Conservation (phyloP, 495 filamentous ascomycete species). For the Xeromyces bisporus region DNA sequence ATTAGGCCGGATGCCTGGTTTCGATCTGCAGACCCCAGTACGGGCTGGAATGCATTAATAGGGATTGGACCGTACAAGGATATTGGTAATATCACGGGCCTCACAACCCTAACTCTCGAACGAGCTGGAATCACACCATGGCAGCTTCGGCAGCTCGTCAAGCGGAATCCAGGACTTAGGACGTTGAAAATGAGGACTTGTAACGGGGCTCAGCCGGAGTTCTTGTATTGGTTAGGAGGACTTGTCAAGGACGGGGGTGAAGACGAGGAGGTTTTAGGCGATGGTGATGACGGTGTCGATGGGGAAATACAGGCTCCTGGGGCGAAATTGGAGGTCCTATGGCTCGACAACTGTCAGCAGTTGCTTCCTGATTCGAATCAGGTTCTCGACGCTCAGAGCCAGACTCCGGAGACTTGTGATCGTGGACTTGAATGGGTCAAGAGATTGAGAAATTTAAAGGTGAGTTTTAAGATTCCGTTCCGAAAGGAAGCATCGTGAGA, state of each 20-base stretch:
- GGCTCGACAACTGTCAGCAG: constrained; percentile 16
- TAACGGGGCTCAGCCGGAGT: constrained; percentile 14
- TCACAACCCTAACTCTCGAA: constrained; percentile 15
- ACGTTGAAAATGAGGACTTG: constrained; percentile 18
- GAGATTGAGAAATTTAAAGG: constrained; percentile 9
- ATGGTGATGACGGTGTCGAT: neutral
- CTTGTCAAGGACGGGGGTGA: constrained; percentile 8
- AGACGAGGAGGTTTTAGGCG: neutral
- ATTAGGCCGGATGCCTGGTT: constrained; percentile 13
- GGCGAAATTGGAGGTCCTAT: constrained; percentile 9
- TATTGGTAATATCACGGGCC: constrained; percentile 6
- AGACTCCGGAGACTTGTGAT: constrained; percentile 3
- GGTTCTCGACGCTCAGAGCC: constrained; percentile 1
- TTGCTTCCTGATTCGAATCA: constrained; percentile 3
- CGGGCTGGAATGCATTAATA: constrained; percentile 18
- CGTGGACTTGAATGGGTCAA: constrained; percentile 14
- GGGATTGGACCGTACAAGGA: constrained; percentile 9
- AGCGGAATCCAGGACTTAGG: constrained; percentile 12
- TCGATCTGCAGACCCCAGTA: constrained; percentile 11
- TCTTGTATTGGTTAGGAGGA: constrained; percentile 18
- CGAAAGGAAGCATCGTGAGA: too few species aligned
- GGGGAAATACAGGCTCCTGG: constrained; percentile 7
- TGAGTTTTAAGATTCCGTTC: too few species aligned
- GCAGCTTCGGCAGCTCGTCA: constrained; percentile 19
- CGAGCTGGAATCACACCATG: constrained; percentile 19